Percentiles rank a stretch among this genome's conserved stretches.
Evolutionary conservation across 306 rosid species (phyloP).

Genomic region (Datisca glomerata): DNA sequence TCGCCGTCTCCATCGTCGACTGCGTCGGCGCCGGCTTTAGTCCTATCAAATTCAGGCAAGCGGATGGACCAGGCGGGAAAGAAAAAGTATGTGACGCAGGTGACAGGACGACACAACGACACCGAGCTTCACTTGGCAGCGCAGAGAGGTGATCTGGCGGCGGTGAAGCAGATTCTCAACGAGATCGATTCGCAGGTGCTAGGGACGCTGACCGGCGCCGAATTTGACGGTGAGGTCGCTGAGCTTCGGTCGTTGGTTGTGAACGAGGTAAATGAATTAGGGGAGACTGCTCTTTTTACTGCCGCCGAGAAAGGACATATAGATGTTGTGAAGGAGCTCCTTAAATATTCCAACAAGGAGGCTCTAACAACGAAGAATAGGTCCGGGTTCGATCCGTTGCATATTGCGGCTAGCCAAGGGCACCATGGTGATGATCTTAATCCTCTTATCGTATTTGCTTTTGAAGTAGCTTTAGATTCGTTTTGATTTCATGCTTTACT

Average conservation of each 20-base stretch:
- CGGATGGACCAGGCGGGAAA: constrained; percentile 88
- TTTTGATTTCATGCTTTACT: background rate
- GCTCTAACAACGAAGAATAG: constrained; percentile 57
- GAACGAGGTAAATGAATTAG: constrained; percentile 83
- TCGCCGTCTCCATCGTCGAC: constrained; percentile 64
- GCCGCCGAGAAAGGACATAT: constrained; percentile 88
- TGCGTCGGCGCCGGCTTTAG: constrained; percentile 78
- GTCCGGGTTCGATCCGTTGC: constrained; percentile 70
- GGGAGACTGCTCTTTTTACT: constrained; percentile 73
- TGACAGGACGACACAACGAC: constrained; percentile 93
- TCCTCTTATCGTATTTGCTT: background rate
- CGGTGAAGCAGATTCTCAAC: constrained; percentile 67
- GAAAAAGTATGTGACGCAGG: constrained; percentile 98
- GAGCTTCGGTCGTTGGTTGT: constrained; percentile 76
- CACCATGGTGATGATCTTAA: constrained; percentile 48
- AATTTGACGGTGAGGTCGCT: constrained; percentile 66
- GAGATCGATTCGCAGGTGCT: constrained; percentile 71
- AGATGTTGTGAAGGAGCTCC: constrained; percentile 72
- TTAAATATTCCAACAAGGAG: constrained; percentile 50
- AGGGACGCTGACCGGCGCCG: constrained; percentile 50
- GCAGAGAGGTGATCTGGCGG: constrained; percentile 82
- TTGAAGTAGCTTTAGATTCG: background rate
- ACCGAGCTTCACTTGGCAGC: constrained; percentile 97
- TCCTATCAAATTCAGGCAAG: constrained; percentile 87
- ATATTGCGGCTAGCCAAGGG: constrained; percentile 83